Base-by-base conservation (phyloP, 441 rosid genomes). In the Populus hybrid region DNA sequence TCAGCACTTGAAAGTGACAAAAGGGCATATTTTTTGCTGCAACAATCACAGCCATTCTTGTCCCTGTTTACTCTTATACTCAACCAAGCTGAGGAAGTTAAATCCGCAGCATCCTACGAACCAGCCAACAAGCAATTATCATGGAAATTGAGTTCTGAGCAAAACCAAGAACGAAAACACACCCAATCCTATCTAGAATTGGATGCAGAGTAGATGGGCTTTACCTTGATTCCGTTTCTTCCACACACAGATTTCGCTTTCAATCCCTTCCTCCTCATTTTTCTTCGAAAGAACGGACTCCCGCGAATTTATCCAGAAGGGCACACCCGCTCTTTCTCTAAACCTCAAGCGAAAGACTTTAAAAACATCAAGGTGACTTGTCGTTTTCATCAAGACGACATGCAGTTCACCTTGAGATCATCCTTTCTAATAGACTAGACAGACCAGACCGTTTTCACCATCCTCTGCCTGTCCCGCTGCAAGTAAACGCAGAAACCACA, bases 11-110 rank as follows among this genome's bases (percentile, higher is more conserved):
- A 79, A 78, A 63, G 74, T 34, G 7, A 3, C 12, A 23, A 78
- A 86, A 16, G 89, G 81, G 65, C 72, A 32, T 14, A 82, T 36
- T 74, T 75, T 84, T 87, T 75, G 89, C 76, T 16, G 90, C 86
- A 73, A 86, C 75, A 82, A 80, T 32, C 67, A 78, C 79, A 68
- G 81, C 86, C 96, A 91, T 88, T 64, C 75, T 70, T 46, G 14
- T 63, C 53, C 66, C 76, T 68, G 63, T 23, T 38, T 38, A 10
- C 46, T 38, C 46, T 40, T 40, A n/a, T 40, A n/a, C 40, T 28
- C 59, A 35, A 76, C 61, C 67, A 69, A 50, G 28, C 24, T 42
- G 42, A 64, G 18, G 23, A 46, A 64, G 64, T 74, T 63, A 35
- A 69, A 65, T 36, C 73, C 36, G 34, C 73, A 14, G 76, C 80